Base-by-base conservation (phyloP, 2,329 filamentous ascomycete genomes). In the Cladophialophora yegresii region DNA sequence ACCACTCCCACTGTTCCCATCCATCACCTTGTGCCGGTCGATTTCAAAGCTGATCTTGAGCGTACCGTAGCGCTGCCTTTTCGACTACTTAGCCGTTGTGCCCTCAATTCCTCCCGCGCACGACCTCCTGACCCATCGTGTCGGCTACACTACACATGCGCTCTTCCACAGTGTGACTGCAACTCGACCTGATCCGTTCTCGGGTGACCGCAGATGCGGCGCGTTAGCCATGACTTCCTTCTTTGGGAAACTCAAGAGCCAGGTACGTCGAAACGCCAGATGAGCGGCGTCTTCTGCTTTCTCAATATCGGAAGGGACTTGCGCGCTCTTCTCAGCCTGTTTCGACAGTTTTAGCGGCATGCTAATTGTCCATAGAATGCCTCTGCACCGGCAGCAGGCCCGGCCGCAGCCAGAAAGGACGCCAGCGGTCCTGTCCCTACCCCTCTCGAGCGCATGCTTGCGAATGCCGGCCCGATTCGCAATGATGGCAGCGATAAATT, bases 401-500 rank as follows among this genome's bases (percentile, higher is more conserved):
- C 66, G 22, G 57, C 66, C n/a, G 63, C 84, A 43, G 74, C 80
- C 63, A 88, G 87, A 78, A 87, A 86, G 73, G 85, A 88, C 71
- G 78, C 81, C 64, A 82, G 84, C 74, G 80, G 82, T 70, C 82
- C 81, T 36, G 80, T 82, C 69, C 80, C 82, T 61, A 87, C 85
- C 53, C 83, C 85, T 49, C 76, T 89, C 36, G 85, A 89, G 77
- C 87, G 92, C 81, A 89, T 96, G 83, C 83, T 99, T 33, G 85
- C 87, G 72, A 89, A 91, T 77, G 87, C 91, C 64, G 93, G 92
- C 3, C 87, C 93, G 2, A 80, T 96, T 70, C 87, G 92, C 73
- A 82, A 85, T 71, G 93, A 98, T 78, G 95, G 95, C 60, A 96
- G 91, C 75, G 95, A 98, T 81, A 96, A 96, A 81, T 99, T 96